Evolutionary conservation across 2,329 filamentous ascomycete genomes (phyloP).

Genomic region (Cadophora sp.): DNA sequence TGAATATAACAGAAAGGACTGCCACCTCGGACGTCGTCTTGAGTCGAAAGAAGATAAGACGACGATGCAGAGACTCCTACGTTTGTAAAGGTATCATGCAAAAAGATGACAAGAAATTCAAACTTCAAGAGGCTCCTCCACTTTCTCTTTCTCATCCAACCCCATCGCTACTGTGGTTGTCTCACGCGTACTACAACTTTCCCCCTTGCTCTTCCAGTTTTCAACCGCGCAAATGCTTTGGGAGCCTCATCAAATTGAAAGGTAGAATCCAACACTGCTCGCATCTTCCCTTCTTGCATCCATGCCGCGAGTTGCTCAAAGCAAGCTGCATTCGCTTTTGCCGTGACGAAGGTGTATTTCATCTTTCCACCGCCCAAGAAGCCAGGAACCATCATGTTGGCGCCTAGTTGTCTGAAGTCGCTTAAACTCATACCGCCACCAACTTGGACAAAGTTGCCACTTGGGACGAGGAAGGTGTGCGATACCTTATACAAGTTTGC

Average conservation of each 20-base stretch:
- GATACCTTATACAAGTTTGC: background rate
- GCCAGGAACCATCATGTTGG: background rate
- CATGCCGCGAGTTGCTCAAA: background rate
- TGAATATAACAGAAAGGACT: too few relatives aligned
- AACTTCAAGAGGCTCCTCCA: background rate
- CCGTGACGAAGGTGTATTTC: background rate
- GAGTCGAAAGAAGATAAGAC: too few relatives aligned
- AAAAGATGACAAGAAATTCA: background rate
- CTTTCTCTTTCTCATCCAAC: background rate
- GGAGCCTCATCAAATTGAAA: background rate
- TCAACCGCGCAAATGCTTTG: background rate
- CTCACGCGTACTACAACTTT: background rate
- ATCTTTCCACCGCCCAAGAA: background rate
- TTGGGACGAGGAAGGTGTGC: background rate
- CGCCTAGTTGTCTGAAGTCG: background rate
- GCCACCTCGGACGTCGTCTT: too few relatives aligned
- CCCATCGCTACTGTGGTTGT: background rate
- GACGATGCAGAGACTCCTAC: too few relatives aligned
- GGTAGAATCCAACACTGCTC: background rate
- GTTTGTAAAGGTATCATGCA: too few relatives aligned
- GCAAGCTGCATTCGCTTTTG: background rate
- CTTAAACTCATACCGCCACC: background rate
- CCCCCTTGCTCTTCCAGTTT: background rate
- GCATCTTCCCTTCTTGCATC: background rate
- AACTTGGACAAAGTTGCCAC: background rate